Percentiles rank a stretch among this genome's conserved stretches.
These are phyloP conservation scores for Hyphopichia buzzinii DNA, from an alignment of 1,139 yeast species.

Conservation along the genomic window DNA sequence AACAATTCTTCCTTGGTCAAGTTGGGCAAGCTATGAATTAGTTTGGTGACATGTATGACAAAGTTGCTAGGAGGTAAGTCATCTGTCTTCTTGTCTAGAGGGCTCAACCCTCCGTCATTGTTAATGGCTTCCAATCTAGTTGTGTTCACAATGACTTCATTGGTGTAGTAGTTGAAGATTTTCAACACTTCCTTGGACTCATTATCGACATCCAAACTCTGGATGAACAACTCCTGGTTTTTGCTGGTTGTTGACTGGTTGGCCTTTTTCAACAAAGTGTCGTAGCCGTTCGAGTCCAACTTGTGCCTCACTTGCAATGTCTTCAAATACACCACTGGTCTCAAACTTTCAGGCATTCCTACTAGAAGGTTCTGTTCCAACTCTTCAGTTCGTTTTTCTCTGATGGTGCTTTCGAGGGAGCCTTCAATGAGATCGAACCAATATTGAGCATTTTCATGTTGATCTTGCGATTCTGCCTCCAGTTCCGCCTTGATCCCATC, in stretches of 20 bases:
- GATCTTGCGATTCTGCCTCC: slow-evolving; percentile 1
- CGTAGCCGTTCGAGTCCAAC: slow-evolving; percentile 31
- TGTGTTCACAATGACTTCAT: slow-evolving; percentile 18
- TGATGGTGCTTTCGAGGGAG: slow-evolving; percentile 10
- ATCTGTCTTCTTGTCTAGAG: slow-evolving; percentile 11
- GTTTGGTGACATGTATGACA: slow-evolving; percentile 20
- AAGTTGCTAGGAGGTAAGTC: slow-evolving; percentile 22
- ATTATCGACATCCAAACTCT: slow-evolving; percentile 18
- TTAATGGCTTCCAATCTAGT: slow-evolving; percentile 14
- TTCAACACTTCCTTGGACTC: slow-evolving; percentile 26
- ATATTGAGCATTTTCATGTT: slow-evolving; percentile 14
- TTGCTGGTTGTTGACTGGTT: slow-evolving; percentile 13
- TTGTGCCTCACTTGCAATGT: slow-evolving; percentile 31
- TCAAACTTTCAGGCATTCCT: slow-evolving; percentile 34
- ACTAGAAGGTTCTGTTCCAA: slow-evolving; percentile 25
- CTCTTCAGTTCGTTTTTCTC: slow-evolving; percentile 16
- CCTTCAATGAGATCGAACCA: slow-evolving; percentile 26
- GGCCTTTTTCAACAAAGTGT: slow-evolving; percentile 30
- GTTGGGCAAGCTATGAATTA: slow-evolving; percentile 20
- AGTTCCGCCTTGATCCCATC: slow-evolving; percentile 6
- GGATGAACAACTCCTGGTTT: slow-evolving; percentile 18
- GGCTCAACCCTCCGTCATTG: slow-evolving; percentile 6
- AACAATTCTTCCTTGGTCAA: slow-evolving; percentile 30
- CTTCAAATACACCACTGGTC: slow-evolving; percentile 34
- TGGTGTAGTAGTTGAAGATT: slow-evolving; percentile 34